Evolutionary conservation across 2,329 filamentous ascomycete species (phyloP), one percentile per base, ranked within the genome.

Genomic region (Ophiocordyceps camponoti-leonardi): DNA sequence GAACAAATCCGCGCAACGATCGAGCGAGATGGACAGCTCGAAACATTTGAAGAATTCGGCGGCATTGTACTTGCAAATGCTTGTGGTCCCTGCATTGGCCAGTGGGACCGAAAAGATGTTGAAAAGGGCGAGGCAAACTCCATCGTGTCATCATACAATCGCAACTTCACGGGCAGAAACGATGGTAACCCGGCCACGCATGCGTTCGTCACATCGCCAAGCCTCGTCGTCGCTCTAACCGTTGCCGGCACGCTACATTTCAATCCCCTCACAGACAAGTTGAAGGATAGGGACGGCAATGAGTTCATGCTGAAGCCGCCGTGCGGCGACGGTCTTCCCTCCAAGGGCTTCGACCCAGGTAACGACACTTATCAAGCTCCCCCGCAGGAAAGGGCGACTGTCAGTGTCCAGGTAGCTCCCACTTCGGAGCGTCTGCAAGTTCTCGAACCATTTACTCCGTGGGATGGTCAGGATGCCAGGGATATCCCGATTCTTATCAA

Each of bases 171-270:
- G 44, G 90, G 86, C 49, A 84, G 92, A 52, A 98, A 98, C 62
- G 92, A 98, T 59, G 92, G 92, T 50, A 98, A 98, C 69, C 81
- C 85, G 20, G 81, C 83, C 40, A 98, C 92, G 10, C 95, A 96
- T 88, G 96, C 96, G 72, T 98, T 98, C 68, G 76, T 98, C 45
- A 90, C 92, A 11, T 95, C 88, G 0, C 92, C 92, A 7, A 92
- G 98, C 64, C 78, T 98, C 47, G 92, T 98, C 50, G 96, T 92
- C 5, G 92, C 92, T 44, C 90, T 98, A 80, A 77, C 86, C 14
- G 96, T 94, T 65, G 82, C 88, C 40, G 92, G 92, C 45, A 79
- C 76, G 45, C 96, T 90, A 20, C 90, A 85, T 42, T 98, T 98
- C 72, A 96, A 98, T 68, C 92, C 92, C 23, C 75, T 94, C 63